phyloP scores from a whole-genome alignment of 805 yeast genomes.

The Dipodascus geniculatus region DNA sequence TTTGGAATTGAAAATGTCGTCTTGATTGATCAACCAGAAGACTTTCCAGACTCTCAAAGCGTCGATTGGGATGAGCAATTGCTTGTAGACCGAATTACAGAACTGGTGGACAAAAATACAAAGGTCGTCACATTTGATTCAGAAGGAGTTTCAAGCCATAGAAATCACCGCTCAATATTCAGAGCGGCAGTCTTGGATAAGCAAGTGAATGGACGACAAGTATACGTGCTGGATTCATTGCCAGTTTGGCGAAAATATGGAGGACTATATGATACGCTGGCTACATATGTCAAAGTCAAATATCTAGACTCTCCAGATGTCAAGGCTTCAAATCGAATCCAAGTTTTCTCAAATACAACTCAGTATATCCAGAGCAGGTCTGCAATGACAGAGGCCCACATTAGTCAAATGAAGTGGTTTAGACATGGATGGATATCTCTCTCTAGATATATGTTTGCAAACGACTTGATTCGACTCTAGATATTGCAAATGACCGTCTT shows the following conservation, averaged over 20 bases:
- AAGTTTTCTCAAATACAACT: constrained; percentile 12
- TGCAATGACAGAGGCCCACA: constrained; percentile 75
- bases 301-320: constrained; percentile 7
- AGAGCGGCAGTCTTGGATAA: constrained; percentile 15
- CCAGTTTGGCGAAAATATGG: constrained; percentile 28
- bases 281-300: constrained; percentile 14
- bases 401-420: constrained; percentile 91
- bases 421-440: constrained; percentile 76
- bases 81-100: constrained; percentile 30
- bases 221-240: constrained; percentile 25
- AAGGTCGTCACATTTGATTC: constrained; percentile 66
- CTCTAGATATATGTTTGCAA: constrained; percentile 67
- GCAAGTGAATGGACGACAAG: constrained; percentile 6
- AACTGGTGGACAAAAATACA: constrained; percentile 24
- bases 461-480: constrained; percentile 37
- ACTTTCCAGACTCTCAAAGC: constrained; percentile 58
- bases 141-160: constrained; percentile 72
- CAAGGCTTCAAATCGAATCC: constrained; percentile 6
- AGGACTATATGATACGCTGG: constrained; percentile 23
- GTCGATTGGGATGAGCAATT: constrained; percentile 45
- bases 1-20: constrained; percentile 40
- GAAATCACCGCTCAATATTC: constrained; percentile 51
- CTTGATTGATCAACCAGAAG: constrained; percentile 36
- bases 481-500: no score
- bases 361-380: constrained; percentile 32